phyloP scores from a whole-genome alignment of 148 eudicot genomes.

The Rheum nobile region DNA sequence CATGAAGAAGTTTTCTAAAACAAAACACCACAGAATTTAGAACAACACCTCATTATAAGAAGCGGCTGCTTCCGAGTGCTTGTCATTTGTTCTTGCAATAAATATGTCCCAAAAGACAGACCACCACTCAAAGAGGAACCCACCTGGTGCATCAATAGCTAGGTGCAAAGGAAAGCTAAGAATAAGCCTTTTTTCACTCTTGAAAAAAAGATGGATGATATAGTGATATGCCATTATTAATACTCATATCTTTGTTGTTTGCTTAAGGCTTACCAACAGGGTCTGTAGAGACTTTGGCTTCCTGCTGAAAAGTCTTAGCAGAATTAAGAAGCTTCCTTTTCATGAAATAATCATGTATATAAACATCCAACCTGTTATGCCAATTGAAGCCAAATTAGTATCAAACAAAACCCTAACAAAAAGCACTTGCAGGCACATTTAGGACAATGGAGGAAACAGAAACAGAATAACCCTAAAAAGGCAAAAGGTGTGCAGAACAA shows the following conservation, averaged over 20 bases:
- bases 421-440: background rate
- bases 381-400: background rate
- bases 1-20: background rate
- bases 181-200: background rate
- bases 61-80: slow-evolving; percentile 31
- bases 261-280: slow-evolving; percentile 30
- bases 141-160: slow-evolving; percentile 47
- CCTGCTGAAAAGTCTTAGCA: slow-evolving; percentile 43
- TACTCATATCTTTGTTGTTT: background rate
- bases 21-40: background rate
- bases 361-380: slow-evolving; percentile 37
- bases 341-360: slow-evolving; percentile 40
- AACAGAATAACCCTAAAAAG: background rate
- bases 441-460: background rate
- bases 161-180: background rate
- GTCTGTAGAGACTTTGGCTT: slow-evolving; percentile 37
- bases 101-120: slow-evolving; percentile 48
- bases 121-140: slow-evolving; percentile 47
- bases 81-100: slow-evolving; percentile 32
- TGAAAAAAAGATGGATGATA: background rate
- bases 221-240: background rate
- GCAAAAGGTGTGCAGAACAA: slow-evolving; percentile 6
- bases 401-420: background rate
- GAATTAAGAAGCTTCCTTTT: slow-evolving; percentile 41
- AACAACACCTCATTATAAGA: slow-evolving; percentile 34